Evolutionary conservation across 352 stramenopile genomes (phyloP), one percentile per base, ranked within the genome.

Genomic region (Globisporangium ultimum): DNA sequence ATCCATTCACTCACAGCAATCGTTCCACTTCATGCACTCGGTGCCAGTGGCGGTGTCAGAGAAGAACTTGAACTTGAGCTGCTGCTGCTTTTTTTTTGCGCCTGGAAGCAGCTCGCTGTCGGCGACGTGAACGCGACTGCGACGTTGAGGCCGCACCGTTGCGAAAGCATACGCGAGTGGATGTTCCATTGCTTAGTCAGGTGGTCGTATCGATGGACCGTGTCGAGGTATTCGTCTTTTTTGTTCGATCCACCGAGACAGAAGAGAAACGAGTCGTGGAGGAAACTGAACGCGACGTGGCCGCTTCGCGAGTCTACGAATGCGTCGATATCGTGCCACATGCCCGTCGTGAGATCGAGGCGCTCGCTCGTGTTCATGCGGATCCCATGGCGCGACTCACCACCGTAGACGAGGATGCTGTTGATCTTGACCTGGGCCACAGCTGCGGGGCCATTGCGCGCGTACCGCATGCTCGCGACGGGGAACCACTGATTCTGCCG

Each of bases 221-320:
- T 69, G 50, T 87, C 75, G 49, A 89, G 46, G 48, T 89, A 88
- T 60, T 88, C 79, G 58, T 91, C 81, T 45, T 88, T 87, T 55
- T 87, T 85, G 63, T 88, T 88, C 28, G 82, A 88, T n/a, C 82
- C 82, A 2, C 82, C 82, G 8, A 89, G 55, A 22, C 70, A 80
- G 53, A 88, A 89, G n/a, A 89, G 47, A 22, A 88, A 91, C 24
- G 78, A 86, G 42, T 89, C 77, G 10, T 70, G 66, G 5, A 89
- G 59, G 54, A 88, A 80, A 6, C 72, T 73, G 24, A 87, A 69
- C 0, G 79, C 82, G 3, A 76, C 78, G 32, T 91, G 82, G 28
- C 82, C 82, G 41, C 82, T 89, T 15, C 80, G 76, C 34, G 68
- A 81, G 61, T 88, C 79, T 12, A 80, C 68, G 40, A 91, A 87